Evolutionary conservation across 257 asterid genomes (phyloP).

Genomic region (Ballota nigra): DNA sequence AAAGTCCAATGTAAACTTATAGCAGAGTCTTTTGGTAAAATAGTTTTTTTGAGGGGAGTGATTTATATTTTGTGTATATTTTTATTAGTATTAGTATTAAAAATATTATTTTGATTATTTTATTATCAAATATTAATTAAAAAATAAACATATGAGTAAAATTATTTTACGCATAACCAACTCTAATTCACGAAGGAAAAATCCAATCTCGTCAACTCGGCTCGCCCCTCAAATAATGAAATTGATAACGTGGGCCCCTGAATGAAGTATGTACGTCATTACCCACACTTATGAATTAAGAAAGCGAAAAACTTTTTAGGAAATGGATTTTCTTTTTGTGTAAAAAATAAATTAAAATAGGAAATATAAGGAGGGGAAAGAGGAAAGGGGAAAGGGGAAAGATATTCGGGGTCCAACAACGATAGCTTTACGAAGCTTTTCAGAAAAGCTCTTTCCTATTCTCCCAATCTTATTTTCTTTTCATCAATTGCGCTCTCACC

Average conservation of each 20-base stretch:
- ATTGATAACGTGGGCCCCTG: neutral
- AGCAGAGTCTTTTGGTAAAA: too few relatives aligned
- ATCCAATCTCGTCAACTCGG: neutral
- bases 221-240: neutral
- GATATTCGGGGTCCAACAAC: constrained; percentile 29
- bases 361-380: neutral
- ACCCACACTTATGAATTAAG: constrained; percentile 13
- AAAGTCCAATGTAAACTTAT: too few relatives aligned
- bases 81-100: too few relatives aligned
- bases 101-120: too few relatives aligned
- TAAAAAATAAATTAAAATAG: neutral
- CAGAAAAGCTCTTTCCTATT: constrained; percentile 22
- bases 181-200: neutral
- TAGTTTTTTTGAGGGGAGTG: too few relatives aligned
- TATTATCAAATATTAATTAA: too few relatives aligned
- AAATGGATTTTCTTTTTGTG: constrained; percentile 1
- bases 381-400: neutral
- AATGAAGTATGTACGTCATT: constrained; percentile 4
- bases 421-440: constrained; percentile 24
- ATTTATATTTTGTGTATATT: too few relatives aligned
- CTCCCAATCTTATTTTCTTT: constrained; percentile 10
- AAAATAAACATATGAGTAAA: too few relatives aligned
- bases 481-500: too few relatives aligned
- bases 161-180: too few relatives aligned
- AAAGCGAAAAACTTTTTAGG: constrained; percentile 11